Percentiles rank a stretch among this genome's conserved stretches.
These are phyloP conservation scores for Agapanthus africanus DNA, from an alignment of 106 monocot species.

Conservation along the genomic window DNA sequence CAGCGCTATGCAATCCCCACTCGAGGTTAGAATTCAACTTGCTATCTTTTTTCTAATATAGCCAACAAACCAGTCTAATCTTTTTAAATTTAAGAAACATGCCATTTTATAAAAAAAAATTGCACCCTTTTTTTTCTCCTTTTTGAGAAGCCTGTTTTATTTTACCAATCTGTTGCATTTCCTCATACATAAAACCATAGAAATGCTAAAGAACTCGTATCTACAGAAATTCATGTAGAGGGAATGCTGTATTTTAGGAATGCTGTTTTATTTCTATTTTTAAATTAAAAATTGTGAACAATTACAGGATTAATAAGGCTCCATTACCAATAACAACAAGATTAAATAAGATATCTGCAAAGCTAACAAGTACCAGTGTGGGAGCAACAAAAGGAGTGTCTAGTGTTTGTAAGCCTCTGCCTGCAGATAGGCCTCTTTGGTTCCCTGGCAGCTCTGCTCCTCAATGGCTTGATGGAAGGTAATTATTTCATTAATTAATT, in stretches of 20 bases:
- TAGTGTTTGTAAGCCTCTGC: conserved; percentile 78
- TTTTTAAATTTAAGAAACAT: not conserved
- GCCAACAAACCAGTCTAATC: too few species aligned
- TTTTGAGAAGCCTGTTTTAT: too few species aligned
- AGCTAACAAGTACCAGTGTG: not conserved
- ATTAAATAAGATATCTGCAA: conserved; percentile 5
- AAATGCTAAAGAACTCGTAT: not conserved
- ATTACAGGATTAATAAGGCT: conserved; percentile 14
- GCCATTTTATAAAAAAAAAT: not conserved
- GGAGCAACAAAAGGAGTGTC: conserved; percentile 65
- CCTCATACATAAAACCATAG: too few species aligned
- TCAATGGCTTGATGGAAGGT: conserved; percentile 96
- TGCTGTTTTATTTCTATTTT: not conserved
- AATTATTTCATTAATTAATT: not conserved
- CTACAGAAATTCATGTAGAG: too few species aligned
- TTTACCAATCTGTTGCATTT: too few species aligned
- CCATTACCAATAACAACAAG: conserved; percentile 4
- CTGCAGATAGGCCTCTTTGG: conserved; percentile 82
- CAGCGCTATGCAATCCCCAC: conserved; percentile 19
- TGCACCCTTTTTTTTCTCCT: not conserved
- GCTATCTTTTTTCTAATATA: not conserved
- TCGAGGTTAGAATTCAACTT: conserved; percentile 15
- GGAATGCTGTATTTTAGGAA: too few species aligned
- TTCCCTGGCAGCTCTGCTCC: conserved; percentile 92
- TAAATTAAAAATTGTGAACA: too few species aligned